A percentile compares a stretch with the other conserved stretches of the same genome.
Conservation (phyloP, 768 basidiomycete genomes). For the Heimioporus sp. region DNA sequence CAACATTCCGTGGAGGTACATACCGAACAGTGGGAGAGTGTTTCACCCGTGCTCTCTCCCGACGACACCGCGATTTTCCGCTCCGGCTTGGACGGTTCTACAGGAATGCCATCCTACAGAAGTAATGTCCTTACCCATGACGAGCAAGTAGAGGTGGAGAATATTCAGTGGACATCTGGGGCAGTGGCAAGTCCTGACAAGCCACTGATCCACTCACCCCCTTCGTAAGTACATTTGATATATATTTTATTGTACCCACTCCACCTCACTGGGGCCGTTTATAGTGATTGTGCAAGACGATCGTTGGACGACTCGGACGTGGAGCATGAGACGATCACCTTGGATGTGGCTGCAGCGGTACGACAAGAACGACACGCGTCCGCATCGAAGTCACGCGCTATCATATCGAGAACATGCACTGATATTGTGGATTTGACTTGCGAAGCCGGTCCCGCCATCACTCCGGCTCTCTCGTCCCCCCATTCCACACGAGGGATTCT, state of each 20-base stretch:
- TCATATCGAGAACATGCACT: background rate
- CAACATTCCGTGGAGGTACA: too few relatives aligned
- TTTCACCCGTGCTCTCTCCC: background rate
- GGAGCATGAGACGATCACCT: background rate
- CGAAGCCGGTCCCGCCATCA: background rate
- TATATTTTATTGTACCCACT: too few relatives aligned
- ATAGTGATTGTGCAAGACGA: background rate
- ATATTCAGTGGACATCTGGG: background rate
- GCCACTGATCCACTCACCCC: too few relatives aligned
- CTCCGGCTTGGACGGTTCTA: background rate
- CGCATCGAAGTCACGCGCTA: background rate
- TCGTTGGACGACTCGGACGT: background rate
- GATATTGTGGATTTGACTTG: background rate
- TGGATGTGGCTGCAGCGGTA: background rate
- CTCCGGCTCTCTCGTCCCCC: background rate
- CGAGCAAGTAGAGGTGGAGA: background rate
- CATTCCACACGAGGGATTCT: background rate
- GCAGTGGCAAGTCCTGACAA: too few relatives aligned
- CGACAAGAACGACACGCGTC: background rate
- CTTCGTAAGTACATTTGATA: slow-evolving; percentile 2
- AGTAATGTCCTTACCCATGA: background rate
- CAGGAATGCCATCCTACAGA: background rate
- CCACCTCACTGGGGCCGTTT: background rate
- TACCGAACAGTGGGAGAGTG: background rate
- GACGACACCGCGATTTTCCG: background rate